These are phyloP conservation scores for Lactifluus hygrophoroides DNA, from an alignment of 768 basidiomycete genomes.

Conservation along the genomic window DNA sequence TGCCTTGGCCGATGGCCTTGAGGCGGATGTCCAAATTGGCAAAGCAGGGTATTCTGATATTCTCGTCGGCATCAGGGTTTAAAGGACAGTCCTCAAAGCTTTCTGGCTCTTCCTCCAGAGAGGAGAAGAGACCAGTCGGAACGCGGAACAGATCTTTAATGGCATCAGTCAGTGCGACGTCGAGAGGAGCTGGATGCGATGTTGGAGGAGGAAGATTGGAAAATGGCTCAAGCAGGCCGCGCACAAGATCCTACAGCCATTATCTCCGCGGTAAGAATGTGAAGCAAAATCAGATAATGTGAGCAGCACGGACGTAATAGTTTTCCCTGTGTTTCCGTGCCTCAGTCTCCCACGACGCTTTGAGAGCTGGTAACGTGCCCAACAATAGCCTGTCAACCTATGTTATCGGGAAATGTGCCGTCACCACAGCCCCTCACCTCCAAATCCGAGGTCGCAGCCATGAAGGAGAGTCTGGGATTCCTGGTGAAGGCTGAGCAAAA, in stretches of 20 bases:
- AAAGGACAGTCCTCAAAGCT: slow-evolving; percentile 10
- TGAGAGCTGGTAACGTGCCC: slow-evolving; percentile 49
- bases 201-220: slow-evolving; percentile 27
- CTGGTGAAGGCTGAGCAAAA: slow-evolving; percentile 28
- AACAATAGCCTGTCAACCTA: slow-evolving; percentile 45
- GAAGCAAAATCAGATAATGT: not conserved
- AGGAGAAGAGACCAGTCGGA: slow-evolving; percentile 16
- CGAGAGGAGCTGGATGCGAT: slow-evolving; percentile 11
- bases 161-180: slow-evolving; percentile 15
- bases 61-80: slow-evolving; percentile 8
- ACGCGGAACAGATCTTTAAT: slow-evolving; percentile 21
- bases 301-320: slow-evolving; percentile 52
- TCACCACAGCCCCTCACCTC: slow-evolving; percentile 43
- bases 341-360: slow-evolving; percentile 51
- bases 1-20: slow-evolving; percentile 31
- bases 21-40: slow-evolving; percentile 48
- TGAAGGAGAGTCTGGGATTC: slow-evolving; percentile 62
- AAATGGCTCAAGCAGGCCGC: slow-evolving; percentile 51
- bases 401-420: slow-evolving; percentile 5
- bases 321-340: slow-evolving; percentile 51
- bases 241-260: slow-evolving; percentile 52
- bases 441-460: slow-evolving; percentile 74
- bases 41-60: slow-evolving; percentile 30
- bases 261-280: slow-evolving; percentile 3
- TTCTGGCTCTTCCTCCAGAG: slow-evolving; percentile 17